These are phyloP conservation scores for Torulaspora franciscae DNA, from an alignment of 805 yeast species.

Conservation along the genomic window DNA sequence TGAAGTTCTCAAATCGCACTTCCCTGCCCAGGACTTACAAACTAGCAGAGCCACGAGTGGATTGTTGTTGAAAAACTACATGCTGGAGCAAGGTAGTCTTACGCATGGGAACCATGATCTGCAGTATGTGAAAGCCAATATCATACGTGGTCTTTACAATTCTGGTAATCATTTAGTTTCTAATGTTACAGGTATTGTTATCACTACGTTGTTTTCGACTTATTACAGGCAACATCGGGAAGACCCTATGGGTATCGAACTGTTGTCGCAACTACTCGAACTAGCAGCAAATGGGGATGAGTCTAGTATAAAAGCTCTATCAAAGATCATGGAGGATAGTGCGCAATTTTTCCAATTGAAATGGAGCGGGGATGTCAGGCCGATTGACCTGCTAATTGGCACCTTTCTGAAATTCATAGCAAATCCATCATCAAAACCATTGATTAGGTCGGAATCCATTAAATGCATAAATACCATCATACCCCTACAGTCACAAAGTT, in stretches of 20 bases:
- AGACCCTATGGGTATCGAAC: constrained; percentile 52
- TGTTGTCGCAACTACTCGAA: constrained; percentile 62
- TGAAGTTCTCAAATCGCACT: constrained; percentile 37
- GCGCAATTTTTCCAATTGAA: constrained; percentile 59
- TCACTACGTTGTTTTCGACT: constrained; percentile 70
- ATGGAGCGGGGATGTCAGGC: constrained; percentile 51
- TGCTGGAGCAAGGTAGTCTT: constrained; percentile 43
- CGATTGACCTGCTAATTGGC: constrained; percentile 63
- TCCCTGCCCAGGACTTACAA: constrained; percentile 23
- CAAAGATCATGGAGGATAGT: constrained; percentile 89
- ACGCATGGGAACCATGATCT: constrained; percentile 31
- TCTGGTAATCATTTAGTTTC: constrained; percentile 48
- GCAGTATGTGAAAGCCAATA: constrained; percentile 43
- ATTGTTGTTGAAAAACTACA: constrained; percentile 68
- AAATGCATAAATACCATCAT: constrained; percentile 74
- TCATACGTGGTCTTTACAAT: constrained; percentile 39
- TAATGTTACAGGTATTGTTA: constrained; percentile 85
- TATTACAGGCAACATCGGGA: constrained; percentile 36
- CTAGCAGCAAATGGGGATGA: constrained; percentile 47
- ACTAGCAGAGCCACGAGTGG: constrained; percentile 79
- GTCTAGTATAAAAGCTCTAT: constrained; percentile 60
- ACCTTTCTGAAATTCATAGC: constrained; percentile 53
- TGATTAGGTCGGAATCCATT: constrained; percentile 57
- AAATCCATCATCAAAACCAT: constrained; percentile 34
- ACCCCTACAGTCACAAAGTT: constrained; percentile 60